These are phyloP conservation scores for Flaveria linearis DNA, from an alignment of 129 eudicot genomes.

Conservation along the genomic window DNA sequence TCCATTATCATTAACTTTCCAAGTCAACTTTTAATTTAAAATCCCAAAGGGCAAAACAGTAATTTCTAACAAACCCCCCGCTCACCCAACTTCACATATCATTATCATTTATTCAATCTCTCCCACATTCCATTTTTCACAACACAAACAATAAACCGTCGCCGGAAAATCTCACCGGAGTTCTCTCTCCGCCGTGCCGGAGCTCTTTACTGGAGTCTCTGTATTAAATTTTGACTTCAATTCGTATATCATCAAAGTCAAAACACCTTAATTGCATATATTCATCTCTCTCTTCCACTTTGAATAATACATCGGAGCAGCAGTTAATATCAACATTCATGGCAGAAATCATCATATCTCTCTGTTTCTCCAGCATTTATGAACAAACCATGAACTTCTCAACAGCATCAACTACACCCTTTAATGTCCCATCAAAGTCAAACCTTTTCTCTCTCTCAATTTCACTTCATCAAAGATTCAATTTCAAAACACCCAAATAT, in stretches of 20 bases:
- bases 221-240: slow-evolving; percentile 7
- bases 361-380: slow-evolving; percentile 29
- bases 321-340: slow-evolving; percentile 11
- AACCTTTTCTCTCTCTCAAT: slow-evolving; percentile 27
- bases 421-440: slow-evolving; percentile 37
- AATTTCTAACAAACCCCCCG: slow-evolving; percentile 4
- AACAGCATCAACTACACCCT: slow-evolving; percentile 31
- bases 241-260: slow-evolving; percentile 11
- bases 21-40: neutral
- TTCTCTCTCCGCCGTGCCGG: neutral
- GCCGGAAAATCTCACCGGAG: slow-evolving; percentile 23
- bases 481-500: neutral
- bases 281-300: neutral
- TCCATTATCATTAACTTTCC: neutral
- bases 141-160: neutral
- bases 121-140: slow-evolving; percentile 5
- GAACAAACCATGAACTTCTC: slow-evolving; percentile 19
- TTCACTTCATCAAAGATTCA: neutral
- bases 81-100: slow-evolving; percentile 20
- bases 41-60: slow-evolving; percentile 24
- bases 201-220: slow-evolving; percentile 25
- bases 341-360: slow-evolving; percentile 24
- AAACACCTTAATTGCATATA: neutral
- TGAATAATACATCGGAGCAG: slow-evolving; percentile 15
- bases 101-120: slow-evolving; percentile 13